Conservation (phyloP, 192 early-diverging fungal genomes). For the Dissophora ornata region DNA sequence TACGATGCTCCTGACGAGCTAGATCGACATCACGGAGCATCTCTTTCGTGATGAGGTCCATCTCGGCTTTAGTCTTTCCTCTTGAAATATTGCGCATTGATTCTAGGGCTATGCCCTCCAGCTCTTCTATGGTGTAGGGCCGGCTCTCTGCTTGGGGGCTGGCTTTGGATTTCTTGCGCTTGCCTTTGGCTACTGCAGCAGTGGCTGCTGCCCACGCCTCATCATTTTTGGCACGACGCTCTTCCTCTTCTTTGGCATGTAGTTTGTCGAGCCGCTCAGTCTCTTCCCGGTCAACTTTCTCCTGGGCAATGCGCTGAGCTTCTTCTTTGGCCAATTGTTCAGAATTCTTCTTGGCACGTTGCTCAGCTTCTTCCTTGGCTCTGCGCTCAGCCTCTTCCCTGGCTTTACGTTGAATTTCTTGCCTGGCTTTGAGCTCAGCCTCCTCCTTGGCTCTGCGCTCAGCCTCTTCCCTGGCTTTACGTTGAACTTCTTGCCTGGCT, state of each 20-base stretch:
- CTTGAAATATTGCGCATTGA: too few relatives aligned
- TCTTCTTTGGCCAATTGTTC: neutral
- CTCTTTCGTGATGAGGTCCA: too few relatives aligned
- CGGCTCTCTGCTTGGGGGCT: too few relatives aligned
- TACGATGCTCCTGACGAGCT: too few relatives aligned
- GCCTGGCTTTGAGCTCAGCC: neutral
- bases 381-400: neutral
- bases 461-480: too few relatives aligned
- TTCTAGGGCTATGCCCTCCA: too few relatives aligned
- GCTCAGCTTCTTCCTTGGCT: neutral
- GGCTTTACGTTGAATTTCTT: constrained; percentile 5
- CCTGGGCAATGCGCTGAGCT: neutral
- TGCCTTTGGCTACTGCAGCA: neutral
- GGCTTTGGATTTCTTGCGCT: too few relatives aligned
- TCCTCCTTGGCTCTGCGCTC: neutral
- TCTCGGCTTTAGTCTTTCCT: too few relatives aligned
- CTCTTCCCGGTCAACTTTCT: constrained; percentile 7
- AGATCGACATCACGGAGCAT: too few relatives aligned
- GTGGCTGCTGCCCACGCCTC: too few relatives aligned
- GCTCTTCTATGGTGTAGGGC: too few relatives aligned
- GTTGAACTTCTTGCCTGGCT: neutral
- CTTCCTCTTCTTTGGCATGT: neutral
- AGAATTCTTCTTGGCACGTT: neutral
- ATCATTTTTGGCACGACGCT: neutral
- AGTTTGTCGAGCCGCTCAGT: constrained; percentile 8